phyloP scores from a whole-genome alignment of 2,329 filamentous ascomycete genomes.

The Geoglossum cookeanum region DNA sequence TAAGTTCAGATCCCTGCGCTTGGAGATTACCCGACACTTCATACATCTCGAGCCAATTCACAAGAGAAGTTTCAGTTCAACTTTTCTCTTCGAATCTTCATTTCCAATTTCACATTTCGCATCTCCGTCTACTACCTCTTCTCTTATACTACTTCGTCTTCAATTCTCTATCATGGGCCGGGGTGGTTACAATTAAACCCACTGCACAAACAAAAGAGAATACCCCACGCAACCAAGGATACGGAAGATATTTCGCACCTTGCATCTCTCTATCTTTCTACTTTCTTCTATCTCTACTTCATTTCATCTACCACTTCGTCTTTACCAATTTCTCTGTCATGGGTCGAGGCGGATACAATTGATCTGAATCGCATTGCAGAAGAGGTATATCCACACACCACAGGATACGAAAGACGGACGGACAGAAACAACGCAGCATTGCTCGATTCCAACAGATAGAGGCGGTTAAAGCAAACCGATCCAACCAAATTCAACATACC shows the following conservation, averaged over 20 bases:
- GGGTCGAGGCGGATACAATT: slow-evolving; percentile 23
- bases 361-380: slow-evolving; percentile 6
- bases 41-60: neutral
- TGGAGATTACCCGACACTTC: too few relatives aligned
- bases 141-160: neutral
- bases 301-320: slow-evolving; percentile 9
- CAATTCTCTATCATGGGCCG: slow-evolving; percentile 11
- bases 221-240: neutral
- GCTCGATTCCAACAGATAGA: too few relatives aligned
- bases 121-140: neutral
- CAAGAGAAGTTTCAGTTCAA: neutral
- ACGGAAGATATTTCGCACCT: neutral
- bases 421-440: neutral
- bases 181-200: slow-evolving; percentile 16
- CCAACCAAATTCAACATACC: neutral
- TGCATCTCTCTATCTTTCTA: neutral
- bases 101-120: neutral
- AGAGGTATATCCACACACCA: neutral
- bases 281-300: neutral
- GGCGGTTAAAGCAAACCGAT: slow-evolving; percentile 1
- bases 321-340: slow-evolving; percentile 9
- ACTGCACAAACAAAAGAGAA: neutral
- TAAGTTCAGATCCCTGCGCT: too few relatives aligned
- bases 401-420: slow-evolving; percentile 7
- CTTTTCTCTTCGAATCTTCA: neutral